Evolutionary conservation across 1,284 basidiomycete genomes (phyloP), one percentile per base, ranked within the genome.

Genomic region (Pascua sp.): DNA sequence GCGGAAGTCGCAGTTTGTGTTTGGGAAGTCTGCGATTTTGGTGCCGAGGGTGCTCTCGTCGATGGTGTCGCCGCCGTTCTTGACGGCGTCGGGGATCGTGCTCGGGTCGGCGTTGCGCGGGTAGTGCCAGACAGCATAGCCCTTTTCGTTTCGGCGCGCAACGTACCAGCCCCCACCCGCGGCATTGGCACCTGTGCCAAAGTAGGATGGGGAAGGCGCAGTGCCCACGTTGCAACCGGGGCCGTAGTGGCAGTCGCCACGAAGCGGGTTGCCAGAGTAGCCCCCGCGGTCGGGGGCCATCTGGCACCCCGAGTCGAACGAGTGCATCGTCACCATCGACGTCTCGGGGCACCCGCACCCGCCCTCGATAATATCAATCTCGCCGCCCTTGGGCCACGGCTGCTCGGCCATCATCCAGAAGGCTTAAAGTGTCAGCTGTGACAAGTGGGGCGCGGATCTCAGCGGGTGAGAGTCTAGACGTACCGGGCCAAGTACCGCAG

Each of bases 291-390:
- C 7, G 24, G 24, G 24, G 24, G 3, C 24, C 24, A 32, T 32
- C 24, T 32, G 24, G 24, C 24, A 32, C 4, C 24, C 24, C 3
- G 24, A 32, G 24, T 32, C 24, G 7, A 32, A 32, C 24, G 24
- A 32, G 24, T 32, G 24, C 24, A 32, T 32, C 24, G 24, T 32
- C 24, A 32, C 24, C 24, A 32, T 32, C 4, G 24, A 32, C 24
- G 24, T 32, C 24, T 32, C 24, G 24, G 24, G 24, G 24, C 24
- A 7, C 24, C 24, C 24, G 24, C 24, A 32, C 4, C 24, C 24
- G 38, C 56, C 60, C 76, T 93, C 91, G 32, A 91, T 80, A 57
- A 91, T 90, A 74, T 93, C 91, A 47, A 93, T 91, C 77, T 93
- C 90, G 44, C 90, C 89, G 1, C 79, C 79, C 2, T 67, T 67